Evolutionary conservation across 208 protist species (phyloP), one percentile per base, ranked within the genome.

Genomic region (Acanthamoeba sp.): DNA sequence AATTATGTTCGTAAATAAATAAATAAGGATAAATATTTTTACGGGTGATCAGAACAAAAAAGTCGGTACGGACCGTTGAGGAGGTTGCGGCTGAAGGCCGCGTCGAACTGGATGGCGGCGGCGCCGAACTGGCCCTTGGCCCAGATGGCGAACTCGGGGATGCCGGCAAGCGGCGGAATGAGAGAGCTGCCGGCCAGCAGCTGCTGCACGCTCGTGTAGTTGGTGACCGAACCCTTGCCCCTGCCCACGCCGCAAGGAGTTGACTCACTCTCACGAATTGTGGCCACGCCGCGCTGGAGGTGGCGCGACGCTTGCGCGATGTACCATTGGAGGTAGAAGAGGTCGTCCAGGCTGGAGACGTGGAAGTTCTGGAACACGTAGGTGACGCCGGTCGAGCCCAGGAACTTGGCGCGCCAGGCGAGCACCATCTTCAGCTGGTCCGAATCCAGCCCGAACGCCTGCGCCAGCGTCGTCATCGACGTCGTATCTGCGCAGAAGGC

Each of bases 91-190:
- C 48, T 66, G 34, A 69, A 62, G 16, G 84, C 34, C 6, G 84
- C 48, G 57, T 69, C 34, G 55, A 90, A 90, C 6, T 2, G 34
- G 10, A 90, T 29, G 84, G 84, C 24, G 29, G 7, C 73, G 12
- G 48, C 7, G 57, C 84, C 84, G 32, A 71, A 66, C 52, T 40
- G 6, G 55, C 22, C 20, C 18, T 42, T 6, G 7, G 84, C 7
- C 40, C 52, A 90, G n/a, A 90, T n/a, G 40, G 84, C 84, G n/a
- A 90, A 90, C 84, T 90, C 84, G n/a, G 84, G 84, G 14, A 66
- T 90, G 34, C 84, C 84, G 9, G 48, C 84, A 2, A 90, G 84
- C 12, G 84, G 48, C 36, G 40, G 84, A 90, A 66, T 66, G n/a
- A 62, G 34, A 5, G 84, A 42, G 57, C 29, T 66, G 48, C 84